Evolutionary conservation across 75 land plant species (phyloP).

Genomic region (Azolla pinnata): DNA sequence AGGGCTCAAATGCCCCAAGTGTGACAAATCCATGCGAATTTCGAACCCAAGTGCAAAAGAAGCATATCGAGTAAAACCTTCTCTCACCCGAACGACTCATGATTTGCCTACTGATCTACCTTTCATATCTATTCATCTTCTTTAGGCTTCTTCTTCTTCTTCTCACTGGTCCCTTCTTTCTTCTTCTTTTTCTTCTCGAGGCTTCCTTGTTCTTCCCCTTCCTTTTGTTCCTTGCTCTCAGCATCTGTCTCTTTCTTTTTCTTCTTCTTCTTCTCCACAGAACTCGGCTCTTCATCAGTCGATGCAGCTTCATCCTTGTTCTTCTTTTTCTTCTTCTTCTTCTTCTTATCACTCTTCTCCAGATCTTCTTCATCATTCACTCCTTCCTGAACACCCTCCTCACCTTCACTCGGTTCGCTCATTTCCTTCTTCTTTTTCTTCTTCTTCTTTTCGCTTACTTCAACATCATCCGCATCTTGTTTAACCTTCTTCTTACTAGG

Average conservation of each 20-base stretch:
- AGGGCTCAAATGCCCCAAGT: too few species aligned
- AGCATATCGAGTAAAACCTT: too few species aligned
- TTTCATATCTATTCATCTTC: background rate
- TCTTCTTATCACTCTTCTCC: constrained; percentile 39
- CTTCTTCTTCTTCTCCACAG: constrained; percentile 32
- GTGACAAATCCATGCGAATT: too few species aligned
- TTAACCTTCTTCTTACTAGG: constrained; percentile 31
- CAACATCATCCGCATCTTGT: constrained; percentile 3
- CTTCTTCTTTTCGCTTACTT: constrained; percentile 8
- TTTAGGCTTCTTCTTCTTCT: constrained; percentile 13
- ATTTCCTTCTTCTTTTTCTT: constrained; percentile 30
- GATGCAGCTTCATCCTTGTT: constrained; percentile 3
- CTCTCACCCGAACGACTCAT: too few species aligned
- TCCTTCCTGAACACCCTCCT: constrained; percentile 12
- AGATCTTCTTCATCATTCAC: constrained; percentile 25
- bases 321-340: constrained; percentile 17
- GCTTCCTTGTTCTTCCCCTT: constrained; percentile 2
- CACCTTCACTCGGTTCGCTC: constrained; percentile 30
- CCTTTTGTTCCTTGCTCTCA: constrained; percentile 5
- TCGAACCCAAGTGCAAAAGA: too few species aligned
- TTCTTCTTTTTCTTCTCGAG: constrained; percentile 24
- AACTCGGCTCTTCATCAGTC: constrained; percentile 14
- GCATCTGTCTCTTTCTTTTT: constrained; percentile 28
- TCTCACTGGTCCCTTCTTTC: constrained; percentile 28
- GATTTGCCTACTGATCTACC: too few species aligned